These are phyloP conservation scores for Cercospora sp. DNA, from an alignment of 2,329 filamentous ascomycete genomes.

Conservation along the genomic window DNA sequence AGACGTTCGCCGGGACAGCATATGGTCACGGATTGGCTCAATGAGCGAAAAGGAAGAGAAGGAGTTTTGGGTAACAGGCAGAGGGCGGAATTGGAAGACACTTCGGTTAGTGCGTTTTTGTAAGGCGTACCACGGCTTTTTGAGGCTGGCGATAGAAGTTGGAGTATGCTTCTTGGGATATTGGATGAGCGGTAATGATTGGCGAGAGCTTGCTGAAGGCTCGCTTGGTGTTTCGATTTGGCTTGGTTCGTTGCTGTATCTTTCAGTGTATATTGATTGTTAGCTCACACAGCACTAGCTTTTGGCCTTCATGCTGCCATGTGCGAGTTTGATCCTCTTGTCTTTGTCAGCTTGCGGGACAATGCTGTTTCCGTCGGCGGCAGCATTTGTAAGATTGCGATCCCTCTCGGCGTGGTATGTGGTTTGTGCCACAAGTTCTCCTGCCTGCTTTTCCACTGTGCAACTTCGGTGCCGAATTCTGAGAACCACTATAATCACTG, in stretches of 20 bases:
- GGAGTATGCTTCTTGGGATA: neutral
- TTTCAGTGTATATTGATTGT: neutral
- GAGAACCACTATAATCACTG: neutral
- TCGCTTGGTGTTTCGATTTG: neutral
- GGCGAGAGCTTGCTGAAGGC: neutral
- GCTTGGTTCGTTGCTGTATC: neutral
- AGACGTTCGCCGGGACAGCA: conserved; percentile 31
- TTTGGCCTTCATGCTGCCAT: too few relatives aligned
- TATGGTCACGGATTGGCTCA: conserved; percentile 35
- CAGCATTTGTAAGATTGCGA: neutral
- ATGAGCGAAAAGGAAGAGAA: conserved; percentile 29
- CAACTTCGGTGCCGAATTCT: neutral
- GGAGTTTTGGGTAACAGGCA: neutral
- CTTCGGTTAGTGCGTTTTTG: conserved; percentile 10
- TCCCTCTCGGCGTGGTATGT: neutral
- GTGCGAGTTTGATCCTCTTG: neutral
- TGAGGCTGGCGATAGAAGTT: neutral
- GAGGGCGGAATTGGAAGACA: conserved; percentile 11
- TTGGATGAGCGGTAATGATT: neutral
- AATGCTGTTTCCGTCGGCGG: neutral
- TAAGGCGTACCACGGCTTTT: neutral
- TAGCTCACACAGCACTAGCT: too few relatives aligned
- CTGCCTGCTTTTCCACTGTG: neutral
- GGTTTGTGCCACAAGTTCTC: neutral
- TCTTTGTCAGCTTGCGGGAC: neutral